Base-by-base conservation (phyloP, 768 basidiomycete species). In the Leccinum pellstonianum region DNA sequence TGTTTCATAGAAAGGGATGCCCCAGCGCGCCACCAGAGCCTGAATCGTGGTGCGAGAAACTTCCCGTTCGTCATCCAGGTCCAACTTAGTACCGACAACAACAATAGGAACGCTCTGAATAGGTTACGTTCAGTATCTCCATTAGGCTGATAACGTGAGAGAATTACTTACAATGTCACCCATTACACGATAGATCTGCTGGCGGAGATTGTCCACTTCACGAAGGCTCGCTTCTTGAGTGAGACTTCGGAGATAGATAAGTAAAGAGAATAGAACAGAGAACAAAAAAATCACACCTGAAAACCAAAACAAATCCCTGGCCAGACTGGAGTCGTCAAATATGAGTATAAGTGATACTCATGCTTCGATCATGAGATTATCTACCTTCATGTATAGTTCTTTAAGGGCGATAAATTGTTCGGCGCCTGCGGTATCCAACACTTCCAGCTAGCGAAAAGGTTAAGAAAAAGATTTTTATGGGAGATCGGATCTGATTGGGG, bases 51-150 rank as follows among this genome's bases (percentile, higher is more conserved):
- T 77, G 50, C 81, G 78, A 17, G 84, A 83, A 6, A 95, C 89
- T 69, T 93, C 90, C 33, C 93, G 83, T 71, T 95, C 93, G 59
- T 82, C 85, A 27, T 82, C 82, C 41, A 95, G 81, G 70, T 95
- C 93, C 46, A 88, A 78, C 71, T 93, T 93, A 31, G 92, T 93
- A 47, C 92, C 93, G 9, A 93, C 93, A 15, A 94, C 82, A 11
- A 93, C 88, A 62, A 95, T 90, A 9, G 93, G 93, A 19, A 92
- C 76, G 31, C 75, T 76, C 85, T 89, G 56, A 62, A 62, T 35
- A 43, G 41, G 49, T 52, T 21, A 38, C 7, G 29, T 9, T 69
- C 27, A 70, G 52, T 33, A 57, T 49, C 2, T 38, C 15, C 7
- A 38, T 29, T 25, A 41, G 14, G 4, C 17, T 11, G n/a, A 31